phyloP scores from a whole-genome alignment of 2,329 filamentous ascomycete genomes.

The Lasiodiplodia theobromae region DNA sequence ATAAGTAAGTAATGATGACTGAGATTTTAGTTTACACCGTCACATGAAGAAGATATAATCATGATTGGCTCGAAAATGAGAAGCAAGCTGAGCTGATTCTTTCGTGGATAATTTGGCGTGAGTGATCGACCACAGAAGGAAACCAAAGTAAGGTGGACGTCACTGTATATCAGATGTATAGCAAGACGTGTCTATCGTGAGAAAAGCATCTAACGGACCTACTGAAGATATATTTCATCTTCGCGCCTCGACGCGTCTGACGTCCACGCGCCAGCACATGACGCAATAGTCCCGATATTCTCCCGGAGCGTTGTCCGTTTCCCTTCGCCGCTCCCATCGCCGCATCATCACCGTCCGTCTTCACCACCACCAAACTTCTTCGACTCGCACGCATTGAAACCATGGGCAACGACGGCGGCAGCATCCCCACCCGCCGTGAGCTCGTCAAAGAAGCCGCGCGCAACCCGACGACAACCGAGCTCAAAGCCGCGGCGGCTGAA shows the following conservation, averaged over 20 bases:
- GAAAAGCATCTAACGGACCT: background rate
- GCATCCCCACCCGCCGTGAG: slow-evolving; percentile 93
- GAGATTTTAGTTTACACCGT: too few relatives aligned
- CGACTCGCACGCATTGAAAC: slow-evolving; percentile 28
- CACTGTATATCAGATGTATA: too few relatives aligned
- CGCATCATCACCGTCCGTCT: background rate
- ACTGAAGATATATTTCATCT: background rate
- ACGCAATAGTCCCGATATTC: slow-evolving; percentile 3
- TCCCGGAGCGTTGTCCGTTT: background rate
- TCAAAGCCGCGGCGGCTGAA: slow-evolving; percentile 88
- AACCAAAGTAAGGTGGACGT: too few relatives aligned
- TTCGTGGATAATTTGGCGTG: too few relatives aligned
- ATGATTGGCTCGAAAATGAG: too few relatives aligned
- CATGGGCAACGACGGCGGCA: slow-evolving; percentile 98
- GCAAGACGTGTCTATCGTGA: too few relatives aligned
- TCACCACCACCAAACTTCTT: background rate
- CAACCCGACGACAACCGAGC: slow-evolving; percentile 79
- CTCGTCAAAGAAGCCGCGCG: slow-evolving; percentile 93
- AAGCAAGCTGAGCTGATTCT: too few relatives aligned
- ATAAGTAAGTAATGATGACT: too few relatives aligned
- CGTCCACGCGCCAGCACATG: background rate
- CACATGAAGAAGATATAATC: too few relatives aligned
- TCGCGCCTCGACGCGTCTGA: background rate
- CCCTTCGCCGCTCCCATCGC: background rate
- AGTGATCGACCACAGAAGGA: too few relatives aligned